Base-by-base conservation (phyloP, 768 basidiomycete genomes). In the Pulveroboletus sp. region DNA sequence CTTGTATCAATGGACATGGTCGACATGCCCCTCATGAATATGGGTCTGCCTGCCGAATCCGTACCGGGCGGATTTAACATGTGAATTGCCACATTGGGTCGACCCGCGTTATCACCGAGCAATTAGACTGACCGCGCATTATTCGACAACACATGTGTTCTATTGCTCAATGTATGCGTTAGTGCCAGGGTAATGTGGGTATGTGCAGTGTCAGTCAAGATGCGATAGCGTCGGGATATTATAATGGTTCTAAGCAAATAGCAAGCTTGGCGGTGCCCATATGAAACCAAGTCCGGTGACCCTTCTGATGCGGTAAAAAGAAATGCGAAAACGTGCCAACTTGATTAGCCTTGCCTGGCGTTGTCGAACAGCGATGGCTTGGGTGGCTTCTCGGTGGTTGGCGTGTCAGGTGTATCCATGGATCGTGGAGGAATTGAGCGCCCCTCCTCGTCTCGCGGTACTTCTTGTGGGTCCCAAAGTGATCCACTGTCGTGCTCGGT, bases 41-140 rank as follows among this genome's bases (percentile, higher is more conserved):
- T 40, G 40, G 23, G 21, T 37, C 17, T 49, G 32, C 52, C 13
- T 50, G 38, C 50, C 44, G 34, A 33, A 49, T 40, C 35, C 32
- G 44, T 24, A 29, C 35, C 17, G 40, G 27, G 45, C 55, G 55
- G 64, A 53, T 47, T 55, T 65, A 57, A 58, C 66, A 67, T 55
- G 66, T 67, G 66, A 67, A 68, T 69, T 53, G 4, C 51, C 47
- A 3, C 11, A 36, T 57, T 31, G 39, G 54, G 10, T 9, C 14
- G 29, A 10, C 31, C 61, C 64, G 57, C 64, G 33, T 44, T 59
- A 66, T 45, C 58, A 50, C 49, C 42, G 27, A 27, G 12, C 27
- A 29, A 29, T 9, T 29, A 29, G 27, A n/a, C n/a, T n/a, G n/a
- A n/a, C n/a, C n/a, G n/a, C n/a, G n/a, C n/a, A n/a, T n/a, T n/a